These are phyloP conservation scores for Trypanosoma platydactyli DNA, from an alignment of 208 protist genomes.

Conservation along the genomic window DNA sequence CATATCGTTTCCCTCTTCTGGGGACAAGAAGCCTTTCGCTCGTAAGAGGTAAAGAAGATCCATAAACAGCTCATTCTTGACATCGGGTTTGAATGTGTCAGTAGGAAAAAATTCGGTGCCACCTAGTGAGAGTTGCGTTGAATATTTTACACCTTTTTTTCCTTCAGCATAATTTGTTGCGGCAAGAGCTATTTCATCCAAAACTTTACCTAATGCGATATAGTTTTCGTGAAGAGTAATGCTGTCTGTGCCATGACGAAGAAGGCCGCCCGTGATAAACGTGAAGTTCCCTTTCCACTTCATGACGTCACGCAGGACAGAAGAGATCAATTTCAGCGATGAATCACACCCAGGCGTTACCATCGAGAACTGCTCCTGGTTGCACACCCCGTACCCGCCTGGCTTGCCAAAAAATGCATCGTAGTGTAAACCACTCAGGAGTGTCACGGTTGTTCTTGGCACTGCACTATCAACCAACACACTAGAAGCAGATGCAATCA, in stretches of 20 bases:
- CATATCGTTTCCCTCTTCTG: constrained; percentile 40
- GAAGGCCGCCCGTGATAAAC: constrained; percentile 56
- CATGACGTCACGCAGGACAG: constrained; percentile 42
- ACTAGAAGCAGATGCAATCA: background rate
- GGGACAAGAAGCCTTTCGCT: constrained; percentile 42
- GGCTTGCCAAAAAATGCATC: constrained; percentile 62
- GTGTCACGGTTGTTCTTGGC: constrained; percentile 3
- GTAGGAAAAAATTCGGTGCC: constrained; percentile 26
- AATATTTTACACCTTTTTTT: background rate
- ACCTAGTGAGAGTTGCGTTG: constrained; percentile 19
- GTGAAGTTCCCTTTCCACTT: constrained; percentile 40
- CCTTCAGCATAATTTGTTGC: background rate
- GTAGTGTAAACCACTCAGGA: constrained; percentile 79
- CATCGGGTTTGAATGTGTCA: constrained; percentile 13
- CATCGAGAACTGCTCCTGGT: constrained; percentile 24
- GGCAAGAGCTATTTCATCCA: constrained; percentile 11
- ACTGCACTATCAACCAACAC: background rate
- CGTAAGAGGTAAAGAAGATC: constrained; percentile 29
- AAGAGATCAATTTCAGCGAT: constrained; percentile 49
- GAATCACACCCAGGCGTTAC: constrained; percentile 61
- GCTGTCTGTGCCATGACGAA: constrained; percentile 50
- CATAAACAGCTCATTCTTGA: constrained; percentile 29
- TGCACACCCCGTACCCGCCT: constrained; percentile 56
- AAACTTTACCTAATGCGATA: constrained; percentile 14
- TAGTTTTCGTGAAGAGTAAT: constrained; percentile 16